phyloP scores from a whole-genome alignment of 2,329 filamentous ascomycete genomes.

The Dryadomyces quercus-mongolicae region DNA sequence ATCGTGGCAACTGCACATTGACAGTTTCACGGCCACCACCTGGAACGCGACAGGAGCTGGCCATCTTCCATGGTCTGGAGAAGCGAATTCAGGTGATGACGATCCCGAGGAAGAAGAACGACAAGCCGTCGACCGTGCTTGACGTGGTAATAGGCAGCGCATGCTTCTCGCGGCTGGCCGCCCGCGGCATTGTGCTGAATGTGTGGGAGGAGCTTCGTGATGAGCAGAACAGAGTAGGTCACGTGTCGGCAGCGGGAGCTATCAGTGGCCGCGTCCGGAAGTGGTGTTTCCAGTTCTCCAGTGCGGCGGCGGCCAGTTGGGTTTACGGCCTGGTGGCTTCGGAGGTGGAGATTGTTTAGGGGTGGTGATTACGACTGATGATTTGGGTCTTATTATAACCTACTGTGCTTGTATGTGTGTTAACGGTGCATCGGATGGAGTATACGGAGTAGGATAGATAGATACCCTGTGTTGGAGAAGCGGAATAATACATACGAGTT shows the following conservation, averaged over 20 bases:
- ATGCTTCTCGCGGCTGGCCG: slow-evolving; percentile 73
- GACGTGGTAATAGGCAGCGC: slow-evolving; percentile 78
- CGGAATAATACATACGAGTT: background rate
- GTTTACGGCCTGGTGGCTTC: slow-evolving; percentile 44
- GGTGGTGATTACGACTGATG: background rate
- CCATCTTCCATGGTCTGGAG: slow-evolving; percentile 55
- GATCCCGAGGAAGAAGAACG: slow-evolving; percentile 49
- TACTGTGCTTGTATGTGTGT: background rate
- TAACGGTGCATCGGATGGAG: background rate
- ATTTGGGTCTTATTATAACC: too few species aligned
- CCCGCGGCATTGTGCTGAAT: slow-evolving; percentile 77
- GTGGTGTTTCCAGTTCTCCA: slow-evolving; percentile 51
- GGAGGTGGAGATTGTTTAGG: slow-evolving; percentile 26
- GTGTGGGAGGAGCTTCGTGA: slow-evolving; percentile 71
- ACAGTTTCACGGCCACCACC: slow-evolving; percentile 68
- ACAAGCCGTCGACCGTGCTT: slow-evolving; percentile 51
- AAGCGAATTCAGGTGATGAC: slow-evolving; percentile 75
- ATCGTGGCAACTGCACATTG: slow-evolving; percentile 74
- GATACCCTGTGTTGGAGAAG: background rate
- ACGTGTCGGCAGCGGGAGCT: slow-evolving; percentile 37
- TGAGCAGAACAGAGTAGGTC: slow-evolving; percentile 42
- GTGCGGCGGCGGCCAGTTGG: slow-evolving; percentile 39
- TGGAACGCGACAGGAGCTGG: slow-evolving; percentile 45
- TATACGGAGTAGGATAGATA: background rate
- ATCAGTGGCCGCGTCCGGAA: slow-evolving; percentile 45